These are phyloP conservation scores for Sporothrix euskadiensis DNA, from an alignment of 2,329 filamentous ascomycete species.

Conservation along the genomic window DNA sequence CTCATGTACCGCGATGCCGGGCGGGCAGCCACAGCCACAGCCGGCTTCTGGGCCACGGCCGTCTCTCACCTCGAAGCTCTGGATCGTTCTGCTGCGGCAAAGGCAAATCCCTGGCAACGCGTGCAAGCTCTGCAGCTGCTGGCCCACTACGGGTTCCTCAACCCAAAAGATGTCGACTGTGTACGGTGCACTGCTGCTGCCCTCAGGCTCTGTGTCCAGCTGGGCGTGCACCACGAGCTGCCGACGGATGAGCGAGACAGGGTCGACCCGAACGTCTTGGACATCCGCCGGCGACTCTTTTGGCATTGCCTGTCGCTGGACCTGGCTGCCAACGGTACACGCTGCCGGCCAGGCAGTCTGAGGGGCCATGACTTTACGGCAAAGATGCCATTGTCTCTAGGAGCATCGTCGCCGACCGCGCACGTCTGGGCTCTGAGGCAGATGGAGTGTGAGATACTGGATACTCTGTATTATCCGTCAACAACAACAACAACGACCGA, in stretches of 20 bases:
- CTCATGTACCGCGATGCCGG: slow-evolving; percentile 20
- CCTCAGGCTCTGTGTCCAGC: not conserved
- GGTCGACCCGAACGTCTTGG: not conserved
- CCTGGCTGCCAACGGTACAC: not conserved
- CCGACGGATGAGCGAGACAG: not conserved
- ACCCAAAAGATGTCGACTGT: not conserved
- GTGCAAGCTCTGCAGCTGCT: not conserved
- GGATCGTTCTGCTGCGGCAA: not conserved
- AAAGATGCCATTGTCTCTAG: not conserved
- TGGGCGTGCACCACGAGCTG: slow-evolving; percentile 14
- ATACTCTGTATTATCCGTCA: not conserved
- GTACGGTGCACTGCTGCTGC: not conserved
- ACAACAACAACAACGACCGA: not conserved
- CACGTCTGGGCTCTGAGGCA: not conserved
- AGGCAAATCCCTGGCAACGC: not conserved
- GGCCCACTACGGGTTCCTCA: slow-evolving; percentile 11
- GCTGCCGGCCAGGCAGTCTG: not conserved
- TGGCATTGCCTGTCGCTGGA: not conserved
- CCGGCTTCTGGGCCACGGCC: slow-evolving; percentile 16
- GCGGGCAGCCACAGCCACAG: not conserved
- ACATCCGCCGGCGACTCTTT: not conserved
- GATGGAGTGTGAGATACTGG: not conserved
- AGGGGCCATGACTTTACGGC: not conserved
- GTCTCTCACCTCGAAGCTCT: not conserved
- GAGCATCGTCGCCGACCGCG: not conserved